Base-by-base conservation (phyloP, 345 rosid genomes). In the Melaleuca quinquenervia region DNA sequence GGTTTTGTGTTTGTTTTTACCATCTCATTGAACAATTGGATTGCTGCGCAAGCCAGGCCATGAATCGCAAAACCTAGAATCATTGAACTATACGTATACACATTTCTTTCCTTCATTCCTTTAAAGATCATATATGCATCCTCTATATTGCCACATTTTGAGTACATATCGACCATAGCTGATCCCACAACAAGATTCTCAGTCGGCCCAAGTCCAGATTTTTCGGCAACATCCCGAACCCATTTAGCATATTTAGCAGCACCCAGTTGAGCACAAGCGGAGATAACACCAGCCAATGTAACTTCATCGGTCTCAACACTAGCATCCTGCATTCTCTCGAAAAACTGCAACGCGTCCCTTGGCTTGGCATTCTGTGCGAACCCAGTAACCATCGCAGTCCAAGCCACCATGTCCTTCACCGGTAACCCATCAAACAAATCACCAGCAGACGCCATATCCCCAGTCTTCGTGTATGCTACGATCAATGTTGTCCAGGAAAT, bases 181-280 rank as follows among this genome's bases (percentile, higher is more conserved):
- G 97, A 95, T 21, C 99, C 98, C 13, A 96, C 88, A 78, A 95
- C 87, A 74, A 97, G 95, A 49, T 87, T 86, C 29, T 89, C 86
- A 6, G 75, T 76, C 78, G 90, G 86, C 53, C 90, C 88, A 85
- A 87, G 88, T 14, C 92, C 93, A 26, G 84, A 90, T 32, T 89
- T 90, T 32, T 84, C 87, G 21, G 93, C 94, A 58, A 92, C 87
- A 48, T 91, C 86, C 4, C 88, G 49, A 74, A 93, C 91, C 90
- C 93, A 90, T 44, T 94, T 86, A 5, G 91, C 96, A 88, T 90
- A 91, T 74, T 92, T 91, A 16, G 92, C 85, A 1, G 91, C 93
- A 87, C 98, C 98, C 29, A 95, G 80, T 88, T 96, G 97, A 10
- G 96, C 96, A 89, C 96, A 96, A 2, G 98, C 98, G 2, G 98